Percentiles rank a stretch among this genome's conserved stretches.
Evolutionary conservation across 805 yeast species (phyloP).

Genomic region (Spathaspora hagerdaliae): DNA sequence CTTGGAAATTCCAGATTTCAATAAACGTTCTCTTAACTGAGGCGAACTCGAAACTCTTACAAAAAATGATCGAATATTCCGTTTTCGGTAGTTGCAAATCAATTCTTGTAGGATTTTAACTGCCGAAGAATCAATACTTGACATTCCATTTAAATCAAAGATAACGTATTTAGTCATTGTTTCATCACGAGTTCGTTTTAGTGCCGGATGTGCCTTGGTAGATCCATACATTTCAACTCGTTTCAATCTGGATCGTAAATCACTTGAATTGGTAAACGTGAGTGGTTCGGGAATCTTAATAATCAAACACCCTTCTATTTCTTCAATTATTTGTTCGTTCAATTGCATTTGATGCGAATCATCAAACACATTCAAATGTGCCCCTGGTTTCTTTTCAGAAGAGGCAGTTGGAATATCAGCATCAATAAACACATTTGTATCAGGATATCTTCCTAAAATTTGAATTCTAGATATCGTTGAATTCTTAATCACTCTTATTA

Average conservation of each 20-base stretch:
- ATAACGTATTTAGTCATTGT: constrained; percentile 39
- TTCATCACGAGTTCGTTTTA: constrained; percentile 28
- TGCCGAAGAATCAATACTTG: constrained; percentile 40
- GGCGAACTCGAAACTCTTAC: constrained; percentile 27
- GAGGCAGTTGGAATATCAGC: constrained; percentile 28
- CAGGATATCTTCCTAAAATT: constrained; percentile 40
- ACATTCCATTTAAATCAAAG: constrained; percentile 41
- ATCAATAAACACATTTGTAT: constrained; percentile 37
- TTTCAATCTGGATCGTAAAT: constrained; percentile 32
- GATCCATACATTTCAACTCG: constrained; percentile 42
- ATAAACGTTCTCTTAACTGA: constrained; percentile 24
- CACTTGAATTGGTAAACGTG: constrained; percentile 40
- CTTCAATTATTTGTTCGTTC: constrained; percentile 35
- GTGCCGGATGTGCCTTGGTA: constrained; percentile 41
- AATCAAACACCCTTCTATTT: constrained; percentile 42
- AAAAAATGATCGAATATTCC: constrained; percentile 31
- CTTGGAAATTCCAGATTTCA: constrained; percentile 24
- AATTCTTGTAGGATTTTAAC: constrained; percentile 31
- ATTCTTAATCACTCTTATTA: constrained; percentile 58
- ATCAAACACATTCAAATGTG: constrained; percentile 28
- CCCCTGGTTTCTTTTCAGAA: constrained; percentile 2
- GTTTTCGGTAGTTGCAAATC: constrained; percentile 22
- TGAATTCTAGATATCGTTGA: constrained; percentile 42
- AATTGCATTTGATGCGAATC: constrained; percentile 32
- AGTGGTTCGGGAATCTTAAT: constrained; percentile 42